Conservation (phyloP, 495 filamentous ascomycete species). For the Lasiosphaeris hirsuta region DNA sequence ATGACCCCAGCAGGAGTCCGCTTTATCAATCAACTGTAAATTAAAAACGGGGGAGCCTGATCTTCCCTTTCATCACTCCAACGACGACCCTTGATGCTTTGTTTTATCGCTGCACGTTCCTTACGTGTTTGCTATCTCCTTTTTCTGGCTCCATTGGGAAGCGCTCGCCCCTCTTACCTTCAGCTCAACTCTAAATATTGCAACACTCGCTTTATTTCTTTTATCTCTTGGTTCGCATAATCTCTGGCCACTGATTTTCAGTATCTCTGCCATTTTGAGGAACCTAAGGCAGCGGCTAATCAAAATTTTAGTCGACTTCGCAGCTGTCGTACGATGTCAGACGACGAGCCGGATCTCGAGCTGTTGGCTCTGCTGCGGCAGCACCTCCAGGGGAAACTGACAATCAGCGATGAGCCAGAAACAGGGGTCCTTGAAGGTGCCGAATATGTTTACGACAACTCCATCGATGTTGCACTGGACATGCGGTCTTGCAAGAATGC, state of each 20-base stretch:
- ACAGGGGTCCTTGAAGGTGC: slow-evolving; percentile 81
- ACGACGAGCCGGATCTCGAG: slow-evolving; percentile 85
- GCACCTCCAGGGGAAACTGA: slow-evolving; percentile 60
- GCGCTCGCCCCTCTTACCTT: too few species aligned
- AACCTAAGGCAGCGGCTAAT: too few species aligned
- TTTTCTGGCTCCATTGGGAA: too few species aligned
- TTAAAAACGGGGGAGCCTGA: background rate
- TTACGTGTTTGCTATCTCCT: too few species aligned
- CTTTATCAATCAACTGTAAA: too few species aligned
- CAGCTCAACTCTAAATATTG: too few species aligned
- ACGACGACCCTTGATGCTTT: background rate
- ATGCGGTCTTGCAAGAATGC: slow-evolving; percentile 75
- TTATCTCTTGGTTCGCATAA: too few species aligned
- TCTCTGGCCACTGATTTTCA: too few species aligned
- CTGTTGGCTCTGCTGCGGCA: slow-evolving; percentile 82
- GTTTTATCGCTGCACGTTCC: background rate
- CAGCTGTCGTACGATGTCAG: slow-evolving; percentile 56
- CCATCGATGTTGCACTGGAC: slow-evolving; percentile 86
- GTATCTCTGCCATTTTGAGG: too few species aligned
- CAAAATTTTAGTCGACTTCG: background rate
- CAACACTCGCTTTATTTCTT: too few species aligned
- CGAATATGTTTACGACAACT: slow-evolving; percentile 85
- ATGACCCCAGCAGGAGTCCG: too few species aligned
- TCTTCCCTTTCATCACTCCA: background rate
- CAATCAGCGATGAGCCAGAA: slow-evolving; percentile 51